phyloP scores from a whole-genome alignment of 1,284 basidiomycete species.

The Kalmanozyma brasiliensis region DNA sequence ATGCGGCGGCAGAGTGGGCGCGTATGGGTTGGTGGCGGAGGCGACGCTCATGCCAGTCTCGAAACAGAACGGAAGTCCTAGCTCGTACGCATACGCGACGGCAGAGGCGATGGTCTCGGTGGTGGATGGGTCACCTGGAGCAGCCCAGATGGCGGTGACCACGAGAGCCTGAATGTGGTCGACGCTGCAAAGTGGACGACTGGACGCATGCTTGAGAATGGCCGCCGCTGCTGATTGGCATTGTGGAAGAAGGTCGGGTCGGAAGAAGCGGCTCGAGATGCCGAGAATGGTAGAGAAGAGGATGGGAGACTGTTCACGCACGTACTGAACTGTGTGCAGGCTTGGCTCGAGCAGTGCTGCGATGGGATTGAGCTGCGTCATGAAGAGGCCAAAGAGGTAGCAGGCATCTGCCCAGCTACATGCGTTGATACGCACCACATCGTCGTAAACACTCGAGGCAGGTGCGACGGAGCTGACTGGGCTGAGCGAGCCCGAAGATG shows the following conservation, averaged over 20 bases:
- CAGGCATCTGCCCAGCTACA: constrained; percentile 34
- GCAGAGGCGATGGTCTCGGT: constrained; percentile 62
- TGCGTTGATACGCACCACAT: constrained; percentile 24
- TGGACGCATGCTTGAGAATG: constrained; percentile 76
- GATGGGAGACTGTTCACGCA: constrained; percentile 79
- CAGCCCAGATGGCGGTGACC: constrained; percentile 84
- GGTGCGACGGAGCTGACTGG: constrained; percentile 2
- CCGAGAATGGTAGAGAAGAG: constrained; percentile 83
- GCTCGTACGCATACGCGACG: constrained; percentile 66
- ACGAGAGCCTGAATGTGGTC: constrained; percentile 85
- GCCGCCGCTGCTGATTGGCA: constrained; percentile 77
- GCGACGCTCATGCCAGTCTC: constrained; percentile 17
- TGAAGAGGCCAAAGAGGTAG: constrained; percentile 34
- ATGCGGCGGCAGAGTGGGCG: constrained; percentile 13
- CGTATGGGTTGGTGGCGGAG: constrained; percentile 23
- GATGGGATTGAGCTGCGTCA: constrained; percentile 48
- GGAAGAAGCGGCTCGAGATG: constrained; percentile 86
- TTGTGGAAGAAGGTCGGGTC: constrained; percentile 75
- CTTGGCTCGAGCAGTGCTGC: constrained; percentile 66
- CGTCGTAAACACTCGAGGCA: constrained; percentile 34
- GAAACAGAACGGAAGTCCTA: constrained; percentile 56
- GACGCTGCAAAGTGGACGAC: constrained; percentile 79
- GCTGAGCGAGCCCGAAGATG: constrained; percentile 6
- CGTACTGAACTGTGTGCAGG: constrained; percentile 71
- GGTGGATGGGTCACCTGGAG: constrained; percentile 63